Percentiles rank a stretch among this genome's conserved stretches.
Conservation (phyloP, 805 yeast species). For the Brettanomyces naardenensis region DNA sequence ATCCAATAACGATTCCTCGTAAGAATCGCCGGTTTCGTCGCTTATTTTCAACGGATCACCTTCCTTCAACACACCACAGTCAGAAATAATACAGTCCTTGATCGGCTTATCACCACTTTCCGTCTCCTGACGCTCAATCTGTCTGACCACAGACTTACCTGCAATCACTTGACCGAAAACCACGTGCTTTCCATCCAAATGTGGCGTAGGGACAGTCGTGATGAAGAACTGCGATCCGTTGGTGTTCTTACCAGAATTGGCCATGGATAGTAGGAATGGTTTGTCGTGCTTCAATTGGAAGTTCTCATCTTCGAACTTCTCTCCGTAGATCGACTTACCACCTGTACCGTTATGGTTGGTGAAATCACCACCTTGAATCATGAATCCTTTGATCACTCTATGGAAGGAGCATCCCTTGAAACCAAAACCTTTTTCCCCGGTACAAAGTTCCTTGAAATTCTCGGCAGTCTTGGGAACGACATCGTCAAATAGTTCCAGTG, state of each 20-base stretch:
- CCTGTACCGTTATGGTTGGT: conserved; percentile 68
- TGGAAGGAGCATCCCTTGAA: conserved; percentile 90
- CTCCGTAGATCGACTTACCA: conserved; percentile 78
- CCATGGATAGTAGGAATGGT: conserved; percentile 92
- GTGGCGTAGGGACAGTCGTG: conserved; percentile 90
- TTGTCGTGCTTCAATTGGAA: conserved; percentile 67
- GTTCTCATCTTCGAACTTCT: conserved; percentile 85
- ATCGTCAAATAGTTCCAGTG: conserved; percentile 53
- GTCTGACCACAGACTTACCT: conserved; percentile 76
- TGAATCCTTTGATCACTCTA: conserved; percentile 79
- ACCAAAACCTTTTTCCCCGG: conserved; percentile 77
- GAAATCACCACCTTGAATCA: conserved; percentile 96
- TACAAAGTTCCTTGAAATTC: conserved; percentile 80
- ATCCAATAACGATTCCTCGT: conserved; percentile 69
- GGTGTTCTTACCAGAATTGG: conserved; percentile 92
- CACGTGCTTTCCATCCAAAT: conserved; percentile 91
- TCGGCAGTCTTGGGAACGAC: conserved; percentile 84
- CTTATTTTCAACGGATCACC: conserved; percentile 44
- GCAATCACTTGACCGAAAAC: conserved; percentile 85
- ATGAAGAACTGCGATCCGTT: conserved; percentile 95
- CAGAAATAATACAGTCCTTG: conserved; percentile 60
- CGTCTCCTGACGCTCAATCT: conserved; percentile 65
- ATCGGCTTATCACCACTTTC: conserved; percentile 64
- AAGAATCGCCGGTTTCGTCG: conserved; percentile 82
- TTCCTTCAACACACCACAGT: conserved; percentile 69